Evolutionary conservation across 2,329 filamentous ascomycete genomes (phyloP).

Genomic region (Apiospora kogelbergensis): DNA sequence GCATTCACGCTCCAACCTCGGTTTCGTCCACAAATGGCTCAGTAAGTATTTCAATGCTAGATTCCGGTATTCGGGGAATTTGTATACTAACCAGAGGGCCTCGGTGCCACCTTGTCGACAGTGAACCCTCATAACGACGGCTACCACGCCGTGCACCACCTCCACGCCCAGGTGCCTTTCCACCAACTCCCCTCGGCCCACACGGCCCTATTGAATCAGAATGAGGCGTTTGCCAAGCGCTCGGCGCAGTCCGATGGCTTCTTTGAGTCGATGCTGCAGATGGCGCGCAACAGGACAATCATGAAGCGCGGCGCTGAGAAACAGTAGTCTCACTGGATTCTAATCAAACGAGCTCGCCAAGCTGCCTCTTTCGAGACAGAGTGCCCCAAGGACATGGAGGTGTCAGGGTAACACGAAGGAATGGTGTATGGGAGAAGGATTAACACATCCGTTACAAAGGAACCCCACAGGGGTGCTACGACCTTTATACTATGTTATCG

Average conservation of each 20-base stretch:
- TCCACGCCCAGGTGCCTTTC: not conserved
- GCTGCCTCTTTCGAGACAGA: too few relatives aligned
- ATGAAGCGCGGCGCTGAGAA: not conserved
- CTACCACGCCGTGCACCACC: not conserved
- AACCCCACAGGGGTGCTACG: too few relatives aligned
- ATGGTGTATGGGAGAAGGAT: too few relatives aligned
- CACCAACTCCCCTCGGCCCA: not conserved
- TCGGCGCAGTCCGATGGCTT: not conserved
- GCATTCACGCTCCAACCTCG: not conserved
- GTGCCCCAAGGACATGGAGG: too few relatives aligned
- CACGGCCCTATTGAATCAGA: not conserved
- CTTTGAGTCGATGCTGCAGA: not conserved
- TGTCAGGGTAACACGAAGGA: too few relatives aligned
- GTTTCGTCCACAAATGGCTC: not conserved
- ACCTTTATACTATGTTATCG: too few relatives aligned
- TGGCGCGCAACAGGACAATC: not conserved
- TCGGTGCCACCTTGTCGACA: not conserved
- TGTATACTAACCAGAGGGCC: not conserved
- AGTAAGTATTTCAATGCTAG: not conserved
- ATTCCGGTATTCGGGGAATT: not conserved
- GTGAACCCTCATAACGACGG: not conserved
- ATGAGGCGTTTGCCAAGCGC: not conserved
- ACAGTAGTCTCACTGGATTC: not conserved
- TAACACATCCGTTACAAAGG: too few relatives aligned
- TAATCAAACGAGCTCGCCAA: not conserved